Evolutionary conservation across 2,329 filamentous ascomycete species (phyloP), one percentile per base, ranked within the genome.

Genomic region (Fusarium sp.): DNA sequence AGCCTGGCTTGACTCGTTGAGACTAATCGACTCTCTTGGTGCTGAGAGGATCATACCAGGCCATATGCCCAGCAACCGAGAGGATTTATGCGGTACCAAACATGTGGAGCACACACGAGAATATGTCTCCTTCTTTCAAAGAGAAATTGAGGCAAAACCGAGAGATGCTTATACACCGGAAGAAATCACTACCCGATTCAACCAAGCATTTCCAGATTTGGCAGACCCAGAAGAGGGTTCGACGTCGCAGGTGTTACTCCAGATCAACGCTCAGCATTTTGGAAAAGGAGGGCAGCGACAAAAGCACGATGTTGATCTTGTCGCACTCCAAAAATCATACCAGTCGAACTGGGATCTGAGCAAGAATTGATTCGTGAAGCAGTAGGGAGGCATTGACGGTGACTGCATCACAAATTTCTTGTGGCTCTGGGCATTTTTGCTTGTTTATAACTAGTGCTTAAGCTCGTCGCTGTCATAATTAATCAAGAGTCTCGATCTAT

Each of bases 401-500:
- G n/a, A n/a, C n/a, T n/a, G n/a, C n/a, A n/a, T n/a, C n/a, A n/a
- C n/a, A n/a, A n/a, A n/a, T n/a, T n/a, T n/a, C n/a, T n/a, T n/a
- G n/a, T n/a, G n/a, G n/a, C n/a, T n/a, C n/a, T n/a, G n/a, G n/a
- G n/a, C n/a, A n/a, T n/a, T n/a, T n/a, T n/a, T n/a, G n/a, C n/a
- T n/a, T n/a, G n/a, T n/a, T n/a, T n/a, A n/a, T n/a, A n/a, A n/a
- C n/a, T n/a, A n/a, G n/a, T n/a, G n/a, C n/a, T n/a, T n/a, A n/a
- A n/a, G n/a, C n/a, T n/a, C n/a, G n/a, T n/a, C n/a, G n/a, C n/a
- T n/a, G n/a, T n/a, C n/a, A n/a, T n/a, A n/a, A n/a, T n/a, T n/a
- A n/a, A n/a, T n/a, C 35, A 59, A 26, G 0, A 59, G 15, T 3
- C 46, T 24, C 2, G 56, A 59, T 2, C 46, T n/a, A n/a, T n/a